These are phyloP conservation scores for Taiwanofungus camphoratus DNA, from an alignment of 1,284 basidiomycete genomes.

Conservation along the genomic window DNA sequence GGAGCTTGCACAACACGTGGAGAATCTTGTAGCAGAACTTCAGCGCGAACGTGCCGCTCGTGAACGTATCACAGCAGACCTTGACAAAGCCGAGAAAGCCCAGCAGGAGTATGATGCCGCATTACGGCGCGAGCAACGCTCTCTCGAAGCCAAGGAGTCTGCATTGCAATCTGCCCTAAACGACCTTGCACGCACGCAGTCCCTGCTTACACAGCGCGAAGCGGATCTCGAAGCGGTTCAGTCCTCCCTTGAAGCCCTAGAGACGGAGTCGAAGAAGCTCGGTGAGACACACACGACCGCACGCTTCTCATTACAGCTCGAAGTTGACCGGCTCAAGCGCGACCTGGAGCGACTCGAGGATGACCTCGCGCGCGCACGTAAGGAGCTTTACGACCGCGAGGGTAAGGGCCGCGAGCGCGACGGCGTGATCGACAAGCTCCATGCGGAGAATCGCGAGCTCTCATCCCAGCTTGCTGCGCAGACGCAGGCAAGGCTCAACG, in stretches of 20 bases:
- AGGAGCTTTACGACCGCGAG: conserved; percentile 70
- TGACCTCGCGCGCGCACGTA: conserved; percentile 69
- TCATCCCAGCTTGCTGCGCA: conserved; percentile 73
- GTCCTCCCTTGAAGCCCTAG: conserved; percentile 57
- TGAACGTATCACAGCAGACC: conserved; percentile 51
- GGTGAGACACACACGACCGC: conserved; percentile 82
- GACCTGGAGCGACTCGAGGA: conserved; percentile 81
- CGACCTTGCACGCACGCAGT: conserved; percentile 57
- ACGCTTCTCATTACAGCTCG: conserved; percentile 84
- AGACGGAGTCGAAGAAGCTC: conserved; percentile 64
- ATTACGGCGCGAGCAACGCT: conserved; percentile 51
- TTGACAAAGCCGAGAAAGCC: conserved; percentile 47
- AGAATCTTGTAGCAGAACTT: conserved; percentile 66
- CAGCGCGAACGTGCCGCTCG: conserved; percentile 49
- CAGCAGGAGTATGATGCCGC: conserved; percentile 55
- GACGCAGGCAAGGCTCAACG: conserved; percentile 77
- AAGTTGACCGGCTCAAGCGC: conserved; percentile 83
- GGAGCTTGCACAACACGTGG: conserved; percentile 69
- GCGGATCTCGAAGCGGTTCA: conserved; percentile 75
- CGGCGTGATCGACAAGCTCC: conserved; percentile 62
- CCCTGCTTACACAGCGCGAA: conserved; percentile 60
- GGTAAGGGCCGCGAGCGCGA: conserved; percentile 64
- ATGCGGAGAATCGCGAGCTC: conserved; percentile 76
- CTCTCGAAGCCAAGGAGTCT: conserved; percentile 62
- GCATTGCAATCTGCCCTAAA: conserved; percentile 55